Conservation (phyloP, 768 basidiomycete genomes). For the Obba rivulosa region DNA sequence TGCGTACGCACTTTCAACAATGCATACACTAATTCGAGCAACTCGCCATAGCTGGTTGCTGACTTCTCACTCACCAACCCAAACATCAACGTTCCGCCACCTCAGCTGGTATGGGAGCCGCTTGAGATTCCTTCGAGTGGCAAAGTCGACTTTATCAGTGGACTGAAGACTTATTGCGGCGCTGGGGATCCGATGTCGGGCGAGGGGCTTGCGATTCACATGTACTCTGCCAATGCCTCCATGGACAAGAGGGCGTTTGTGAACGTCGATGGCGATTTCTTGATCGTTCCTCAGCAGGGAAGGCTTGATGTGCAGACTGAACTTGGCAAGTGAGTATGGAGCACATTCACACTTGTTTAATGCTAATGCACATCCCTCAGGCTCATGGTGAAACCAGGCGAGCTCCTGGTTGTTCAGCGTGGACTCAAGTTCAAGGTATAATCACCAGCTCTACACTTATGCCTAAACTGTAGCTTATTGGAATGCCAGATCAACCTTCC, state of each 20-base stretch:
- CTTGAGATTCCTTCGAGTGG: constrained; percentile 41
- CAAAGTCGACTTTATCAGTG: constrained; percentile 47
- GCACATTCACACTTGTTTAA: neutral
- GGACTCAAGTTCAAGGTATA: constrained; percentile 63
- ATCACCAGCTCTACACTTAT: no score
- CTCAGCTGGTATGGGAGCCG: constrained; percentile 57
- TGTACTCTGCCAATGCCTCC: constrained; percentile 50
- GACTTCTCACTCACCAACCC: constrained; percentile 52
- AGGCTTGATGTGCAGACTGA: constrained; percentile 61
- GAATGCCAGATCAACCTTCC: constrained; percentile 14
- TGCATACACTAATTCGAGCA: neutral
- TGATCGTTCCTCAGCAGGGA: constrained; percentile 59
- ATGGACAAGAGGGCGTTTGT: constrained; percentile 55
- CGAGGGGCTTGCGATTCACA: constrained; percentile 55
- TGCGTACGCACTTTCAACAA: constrained; percentile 37
- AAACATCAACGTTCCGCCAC: constrained; percentile 51
- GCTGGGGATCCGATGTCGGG: constrained; percentile 52
- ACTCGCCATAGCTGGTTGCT: constrained; percentile 41
- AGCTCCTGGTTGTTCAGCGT: constrained; percentile 54
- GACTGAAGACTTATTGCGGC: constrained; percentile 54
- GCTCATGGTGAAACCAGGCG: constrained; percentile 54
- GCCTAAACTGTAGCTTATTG: no score
- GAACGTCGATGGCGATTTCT: constrained; percentile 56
- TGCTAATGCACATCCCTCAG: constrained; percentile 21
- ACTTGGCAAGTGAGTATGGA: constrained; percentile 47